Conservation (phyloP, 495 filamentous ascomycete genomes). For the Articulospora tetracladia region DNA sequence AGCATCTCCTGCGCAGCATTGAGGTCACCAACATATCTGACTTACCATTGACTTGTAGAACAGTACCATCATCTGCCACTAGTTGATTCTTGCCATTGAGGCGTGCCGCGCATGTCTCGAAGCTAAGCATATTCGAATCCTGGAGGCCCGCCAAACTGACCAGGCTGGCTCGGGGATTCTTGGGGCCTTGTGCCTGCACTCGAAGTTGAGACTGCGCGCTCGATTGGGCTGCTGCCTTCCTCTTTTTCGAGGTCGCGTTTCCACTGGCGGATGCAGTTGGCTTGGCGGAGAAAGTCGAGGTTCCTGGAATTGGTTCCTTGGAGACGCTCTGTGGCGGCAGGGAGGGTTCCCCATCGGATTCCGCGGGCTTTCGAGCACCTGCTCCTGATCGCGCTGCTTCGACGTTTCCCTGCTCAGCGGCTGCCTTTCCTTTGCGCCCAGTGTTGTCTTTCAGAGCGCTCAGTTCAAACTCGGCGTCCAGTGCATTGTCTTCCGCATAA, state of each 20-base stretch:
- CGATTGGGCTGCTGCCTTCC: conserved; percentile 57
- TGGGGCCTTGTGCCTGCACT: conserved; percentile 31
- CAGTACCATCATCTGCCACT: conserved; percentile 85
- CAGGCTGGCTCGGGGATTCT: conserved; percentile 28
- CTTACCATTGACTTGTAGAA: conserved; percentile 82
- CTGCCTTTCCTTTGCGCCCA: conserved; percentile 15
- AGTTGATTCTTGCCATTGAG: conserved; percentile 71
- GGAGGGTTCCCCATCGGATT: conserved; percentile 40
- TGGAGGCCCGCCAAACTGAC: conserved; percentile 29
- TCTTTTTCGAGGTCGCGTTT: conserved; percentile 58
- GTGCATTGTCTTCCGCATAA: conserved; percentile 94
- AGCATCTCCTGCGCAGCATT: background rate
- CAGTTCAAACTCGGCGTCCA: conserved; percentile 70
- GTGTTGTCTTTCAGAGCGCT: conserved; percentile 14
- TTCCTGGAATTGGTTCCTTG: conserved; percentile 60
- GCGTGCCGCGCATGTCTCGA: conserved; percentile 63
- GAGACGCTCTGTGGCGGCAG: conserved; percentile 21
- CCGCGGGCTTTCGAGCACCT: conserved; percentile 25
- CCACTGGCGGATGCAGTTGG: conserved; percentile 22
- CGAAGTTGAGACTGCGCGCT: conserved; percentile 26
- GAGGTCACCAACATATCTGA: conserved; percentile 12
- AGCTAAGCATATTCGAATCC: conserved; percentile 81
- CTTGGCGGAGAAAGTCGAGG: conserved; percentile 51
- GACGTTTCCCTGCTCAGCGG: conserved; percentile 9
- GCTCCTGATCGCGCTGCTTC: background rate